A percentile compares a stretch with the other conserved stretches of the same genome.
These are phyloP conservation scores for Breynia disticha DNA, from an alignment of 441 rosid species.

Conservation along the genomic window DNA sequence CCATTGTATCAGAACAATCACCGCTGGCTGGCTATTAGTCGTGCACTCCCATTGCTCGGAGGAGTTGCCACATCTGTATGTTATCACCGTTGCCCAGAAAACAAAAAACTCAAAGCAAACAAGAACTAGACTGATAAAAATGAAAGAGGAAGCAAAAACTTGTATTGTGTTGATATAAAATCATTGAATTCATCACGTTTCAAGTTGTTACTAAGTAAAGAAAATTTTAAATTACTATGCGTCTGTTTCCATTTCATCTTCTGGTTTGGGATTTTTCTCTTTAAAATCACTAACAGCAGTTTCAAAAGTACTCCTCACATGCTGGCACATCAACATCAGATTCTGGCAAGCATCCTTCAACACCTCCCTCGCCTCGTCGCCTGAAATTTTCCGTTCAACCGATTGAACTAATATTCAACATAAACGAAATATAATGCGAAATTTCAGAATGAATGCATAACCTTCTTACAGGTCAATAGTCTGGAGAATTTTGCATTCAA, in stretches of 20 bases:
- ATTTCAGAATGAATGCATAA: neutral
- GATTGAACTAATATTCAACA: neutral
- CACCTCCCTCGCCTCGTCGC: conserved; percentile 69
- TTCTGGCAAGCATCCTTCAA: conserved; percentile 75
- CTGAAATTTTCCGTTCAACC: conserved; percentile 26
- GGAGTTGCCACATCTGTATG: no score
- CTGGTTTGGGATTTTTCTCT: conserved; percentile 12
- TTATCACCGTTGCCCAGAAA: no score
- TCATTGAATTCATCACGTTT: neutral
- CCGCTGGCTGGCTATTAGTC: no score
- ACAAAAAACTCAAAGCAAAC: no score
- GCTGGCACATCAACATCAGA: conserved; percentile 68
- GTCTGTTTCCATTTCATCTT: conserved; percentile 6
- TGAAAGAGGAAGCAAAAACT: no score
- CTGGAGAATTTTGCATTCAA: no score
- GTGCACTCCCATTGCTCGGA: no score
- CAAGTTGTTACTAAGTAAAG: neutral
- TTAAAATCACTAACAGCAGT: conserved; percentile 43
- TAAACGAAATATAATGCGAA: neutral
- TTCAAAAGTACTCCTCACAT: conserved; percentile 60
- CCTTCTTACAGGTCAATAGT: no score
- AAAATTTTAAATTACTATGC: conserved; percentile 14
- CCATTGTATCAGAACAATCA: no score
- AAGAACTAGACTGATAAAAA: no score
- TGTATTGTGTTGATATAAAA: neutral